These are phyloP conservation scores for Cyclotella cryptica DNA, from an alignment of 108 stramenopile genomes.

Conservation along the genomic window DNA sequence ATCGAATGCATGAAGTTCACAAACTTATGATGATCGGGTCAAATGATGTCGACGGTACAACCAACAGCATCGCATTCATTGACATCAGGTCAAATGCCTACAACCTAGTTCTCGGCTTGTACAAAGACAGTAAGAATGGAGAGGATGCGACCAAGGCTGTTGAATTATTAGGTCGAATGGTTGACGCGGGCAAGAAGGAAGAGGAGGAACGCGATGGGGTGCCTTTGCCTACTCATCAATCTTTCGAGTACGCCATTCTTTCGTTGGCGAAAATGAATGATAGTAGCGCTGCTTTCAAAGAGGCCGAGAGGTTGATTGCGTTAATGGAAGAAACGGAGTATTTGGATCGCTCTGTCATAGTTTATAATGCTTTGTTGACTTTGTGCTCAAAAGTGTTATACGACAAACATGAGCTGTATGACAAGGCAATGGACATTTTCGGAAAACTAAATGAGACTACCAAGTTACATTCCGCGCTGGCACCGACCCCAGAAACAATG, in stretches of 20 bases:
- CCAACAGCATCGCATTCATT: constrained; percentile 36
- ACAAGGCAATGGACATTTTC: constrained; percentile 31
- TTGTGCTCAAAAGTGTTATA: constrained; percentile 33
- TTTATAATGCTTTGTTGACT: constrained; percentile 49
- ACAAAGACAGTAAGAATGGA: constrained; percentile 44
- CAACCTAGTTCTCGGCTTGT: constrained; percentile 46
- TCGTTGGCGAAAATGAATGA: constrained; percentile 43
- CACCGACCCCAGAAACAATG: constrained; percentile 43
- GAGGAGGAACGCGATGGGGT: constrained; percentile 25
- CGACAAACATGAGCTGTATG: constrained; percentile 25
- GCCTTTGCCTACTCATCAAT: constrained; percentile 50
- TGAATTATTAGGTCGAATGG: constrained; percentile 47
- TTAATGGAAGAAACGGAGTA: constrained; percentile 41
- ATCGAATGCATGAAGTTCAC: constrained; percentile 47
- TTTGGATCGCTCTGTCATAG: constrained; percentile 35
- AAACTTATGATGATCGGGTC: constrained; percentile 16
- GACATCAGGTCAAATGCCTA: constrained; percentile 51
- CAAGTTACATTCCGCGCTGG: constrained; percentile 15
- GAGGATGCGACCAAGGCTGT: constrained; percentile 40
- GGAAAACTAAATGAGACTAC: constrained; percentile 29
- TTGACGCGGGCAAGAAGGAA: constrained; percentile 36
- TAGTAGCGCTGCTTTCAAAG: constrained; percentile 12
- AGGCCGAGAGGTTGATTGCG: constrained; percentile 42
- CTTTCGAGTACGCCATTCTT: constrained; percentile 48
- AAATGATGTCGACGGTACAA: constrained; percentile 6